Base-by-base conservation (phyloP, 2,329 filamentous ascomycete species). In the Verticillium zaregamsianum region DNA sequence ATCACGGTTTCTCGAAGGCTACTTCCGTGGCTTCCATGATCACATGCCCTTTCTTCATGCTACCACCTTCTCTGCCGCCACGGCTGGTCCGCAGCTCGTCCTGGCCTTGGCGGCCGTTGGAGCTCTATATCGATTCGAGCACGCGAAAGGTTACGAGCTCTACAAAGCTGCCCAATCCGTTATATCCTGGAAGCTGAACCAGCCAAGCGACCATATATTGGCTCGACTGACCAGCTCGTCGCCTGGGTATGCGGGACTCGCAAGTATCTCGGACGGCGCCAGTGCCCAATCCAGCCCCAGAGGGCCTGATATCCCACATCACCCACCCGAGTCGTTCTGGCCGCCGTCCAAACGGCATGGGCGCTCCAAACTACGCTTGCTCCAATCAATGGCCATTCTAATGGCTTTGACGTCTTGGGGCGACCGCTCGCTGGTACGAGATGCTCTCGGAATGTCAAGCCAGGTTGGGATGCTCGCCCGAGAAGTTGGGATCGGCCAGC, bases 341-440 rank as follows among this genome's bases (percentile, higher is more conserved):
- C 7, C 33, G 33, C 33, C 33, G 3, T 5, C 5, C 6, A 28
- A 57, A 63, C 12, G 61, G 62, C 56, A 79, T 82, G 81, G 65
- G 76, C 80, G 7, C 80, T 82, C 49, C 77, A 79, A 59, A 3
- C 33, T 11, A 11, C 28, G 33, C 33, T 35, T 35, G 14, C 33
- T 35, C 8, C 55, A 56, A n/a, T 80, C 81, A 0, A 78, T 83
- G 28, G 66, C 82, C 11, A 70, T 83, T 3, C 74, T 86, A n/a
- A 86, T 85, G 61, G 83, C 83, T 0, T 82, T 85, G 69, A 83
- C 83, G 14, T 86, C 84, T 0, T 87, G 84, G 84, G 82, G 83
- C 59, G 84, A 86, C 64, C 80, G 79, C 20, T 82, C 84, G 59
- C 77, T 86, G 11, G 70, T 85, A n/a, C 77, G 81, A 59, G 83